A percentile compares a stretch with the other conserved stretches of the same genome.
phyloP scores from a whole-genome alignment of 495 filamentous ascomycete species.

The Penicillium silybi region DNA sequence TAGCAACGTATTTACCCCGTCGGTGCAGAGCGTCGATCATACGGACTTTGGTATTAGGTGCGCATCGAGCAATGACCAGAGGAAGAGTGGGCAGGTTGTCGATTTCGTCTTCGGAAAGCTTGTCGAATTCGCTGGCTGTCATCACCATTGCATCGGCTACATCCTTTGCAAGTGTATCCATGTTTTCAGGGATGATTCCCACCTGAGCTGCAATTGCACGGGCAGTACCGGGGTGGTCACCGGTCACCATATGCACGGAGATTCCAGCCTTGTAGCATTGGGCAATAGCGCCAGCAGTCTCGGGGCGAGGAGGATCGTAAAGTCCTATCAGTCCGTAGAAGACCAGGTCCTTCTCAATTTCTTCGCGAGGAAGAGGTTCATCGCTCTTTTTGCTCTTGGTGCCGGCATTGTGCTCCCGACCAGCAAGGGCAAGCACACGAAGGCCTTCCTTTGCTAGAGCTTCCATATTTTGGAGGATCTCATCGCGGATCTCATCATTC shows the following conservation, averaged over 20 bases:
- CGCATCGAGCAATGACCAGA: conserved; percentile 66
- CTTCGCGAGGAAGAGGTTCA: conserved; percentile 46
- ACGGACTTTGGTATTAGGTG: conserved; percentile 69
- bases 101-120: conserved; percentile 58
- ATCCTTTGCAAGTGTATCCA: conserved; percentile 46
- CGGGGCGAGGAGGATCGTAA: conserved; percentile 66
- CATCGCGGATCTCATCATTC: conserved; percentile 36
- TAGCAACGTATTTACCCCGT: conserved; percentile 63
- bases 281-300: conserved; percentile 49
- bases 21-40: conserved; percentile 76
- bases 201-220: conserved; percentile 62
- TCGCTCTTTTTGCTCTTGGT: conserved; percentile 31
- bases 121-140: conserved; percentile 67
- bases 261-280: conserved; percentile 66
- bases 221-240: conserved; percentile 65
- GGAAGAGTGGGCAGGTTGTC: conserved; percentile 63
- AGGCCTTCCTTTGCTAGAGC: conserved; percentile 60
- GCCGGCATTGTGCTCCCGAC: conserved; percentile 33
- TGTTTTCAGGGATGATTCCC: conserved; percentile 59
- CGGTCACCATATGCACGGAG: conserved; percentile 71
- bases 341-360: conserved; percentile 55
- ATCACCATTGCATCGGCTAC: conserved; percentile 64
- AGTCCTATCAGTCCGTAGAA: conserved; percentile 68
- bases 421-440: conserved; percentile 60
- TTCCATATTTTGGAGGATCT: conserved; percentile 63